Evolutionary conservation across 768 basidiomycete genomes (phyloP).

Genomic region (Phaffia tasmanica): DNA sequence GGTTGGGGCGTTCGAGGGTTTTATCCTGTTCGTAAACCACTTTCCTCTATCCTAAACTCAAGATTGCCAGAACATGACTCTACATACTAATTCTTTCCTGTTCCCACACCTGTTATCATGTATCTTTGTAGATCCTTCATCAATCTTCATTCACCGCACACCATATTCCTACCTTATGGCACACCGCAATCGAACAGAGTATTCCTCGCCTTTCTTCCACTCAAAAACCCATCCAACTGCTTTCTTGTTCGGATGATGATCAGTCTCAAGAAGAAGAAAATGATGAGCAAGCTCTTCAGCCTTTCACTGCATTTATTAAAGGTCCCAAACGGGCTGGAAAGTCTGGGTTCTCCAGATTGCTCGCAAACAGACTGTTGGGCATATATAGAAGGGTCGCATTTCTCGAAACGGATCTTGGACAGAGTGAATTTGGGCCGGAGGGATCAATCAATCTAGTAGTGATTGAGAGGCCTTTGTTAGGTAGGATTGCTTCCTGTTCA

Average conservation of each 20-base stretch:
- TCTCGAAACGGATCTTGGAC: constrained; percentile 85
- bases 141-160: constrained; percentile 9
- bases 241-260: constrained; percentile 37
- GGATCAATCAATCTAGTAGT: constrained; percentile 74
- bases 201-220: constrained; percentile 30
- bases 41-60: constrained; percentile 35
- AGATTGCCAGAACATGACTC: background rate
- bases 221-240: constrained; percentile 31
- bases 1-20: constrained; percentile 37
- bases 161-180: constrained; percentile 38
- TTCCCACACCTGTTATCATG: background rate
- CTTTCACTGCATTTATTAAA: constrained; percentile 54
- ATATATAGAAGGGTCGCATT: constrained; percentile 76
- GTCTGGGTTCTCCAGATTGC: constrained; percentile 67
- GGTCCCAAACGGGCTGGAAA: constrained; percentile 84
- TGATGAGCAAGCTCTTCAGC: constrained; percentile 26
- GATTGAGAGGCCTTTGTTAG: constrained; percentile 57
- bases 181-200: constrained; percentile 38
- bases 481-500: constrained; percentile 39
- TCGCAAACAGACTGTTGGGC: constrained; percentile 56
- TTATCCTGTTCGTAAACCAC: constrained; percentile 42
- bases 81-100: background rate
- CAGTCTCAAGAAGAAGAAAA: constrained; percentile 30
- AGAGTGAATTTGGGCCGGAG: constrained; percentile 81
- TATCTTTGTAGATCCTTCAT: constrained; percentile 13